Percentiles rank a stretch among this genome's conserved stretches.
These are phyloP conservation scores for Coemansia sp. DNA, from an alignment of 192 early-diverging fungal species.

Conservation along the genomic window DNA sequence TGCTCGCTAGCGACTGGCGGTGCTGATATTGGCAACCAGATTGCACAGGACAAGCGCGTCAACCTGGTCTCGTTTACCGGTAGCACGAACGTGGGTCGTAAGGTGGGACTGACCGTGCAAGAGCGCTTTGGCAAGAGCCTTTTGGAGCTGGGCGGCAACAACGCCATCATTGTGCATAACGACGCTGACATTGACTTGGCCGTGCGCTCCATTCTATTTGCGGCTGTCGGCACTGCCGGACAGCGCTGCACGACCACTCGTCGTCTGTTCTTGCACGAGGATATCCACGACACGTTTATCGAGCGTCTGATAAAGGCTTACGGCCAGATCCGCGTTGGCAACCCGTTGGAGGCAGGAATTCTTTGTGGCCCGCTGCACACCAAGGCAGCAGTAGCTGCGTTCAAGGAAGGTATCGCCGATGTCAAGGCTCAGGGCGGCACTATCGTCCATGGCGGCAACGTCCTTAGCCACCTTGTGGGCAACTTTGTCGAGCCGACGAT, in stretches of 20 bases:
- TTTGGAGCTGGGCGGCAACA: constrained; percentile 95
- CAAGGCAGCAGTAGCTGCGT: constrained; percentile 75
- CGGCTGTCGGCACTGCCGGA: constrained; percentile 94
- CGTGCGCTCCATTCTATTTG: constrained; percentile 84
- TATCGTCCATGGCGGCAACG: constrained; percentile 84
- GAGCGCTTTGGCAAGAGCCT: constrained; percentile 85
- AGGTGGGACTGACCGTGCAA: constrained; percentile 82
- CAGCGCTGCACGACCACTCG: constrained; percentile 96
- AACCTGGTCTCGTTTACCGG: constrained; percentile 92
- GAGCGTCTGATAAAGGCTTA: constrained; percentile 82
- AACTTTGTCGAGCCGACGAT: constrained; percentile 95
- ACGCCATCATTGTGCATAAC: constrained; percentile 89
- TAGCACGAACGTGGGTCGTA: constrained; percentile 74
- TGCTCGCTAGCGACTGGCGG: constrained; percentile 85
- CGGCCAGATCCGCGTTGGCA: constrained; percentile 82
- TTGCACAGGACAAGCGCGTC: constrained; percentile 71
- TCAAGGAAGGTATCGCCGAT: constrained; percentile 72
- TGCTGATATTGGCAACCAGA: constrained; percentile 78
- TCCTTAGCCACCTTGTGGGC: constrained; percentile 68
- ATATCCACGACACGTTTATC: constrained; percentile 84
- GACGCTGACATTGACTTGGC: constrained; percentile 93
- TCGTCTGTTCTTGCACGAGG: constrained; percentile 86
- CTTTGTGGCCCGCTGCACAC: constrained; percentile 95
- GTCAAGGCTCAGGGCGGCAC: constrained; percentile 84
- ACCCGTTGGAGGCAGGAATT: constrained; percentile 79